phyloP scores from a whole-genome alignment of 2,329 filamentous ascomycete genomes.

The Phialophora expanda region DNA sequence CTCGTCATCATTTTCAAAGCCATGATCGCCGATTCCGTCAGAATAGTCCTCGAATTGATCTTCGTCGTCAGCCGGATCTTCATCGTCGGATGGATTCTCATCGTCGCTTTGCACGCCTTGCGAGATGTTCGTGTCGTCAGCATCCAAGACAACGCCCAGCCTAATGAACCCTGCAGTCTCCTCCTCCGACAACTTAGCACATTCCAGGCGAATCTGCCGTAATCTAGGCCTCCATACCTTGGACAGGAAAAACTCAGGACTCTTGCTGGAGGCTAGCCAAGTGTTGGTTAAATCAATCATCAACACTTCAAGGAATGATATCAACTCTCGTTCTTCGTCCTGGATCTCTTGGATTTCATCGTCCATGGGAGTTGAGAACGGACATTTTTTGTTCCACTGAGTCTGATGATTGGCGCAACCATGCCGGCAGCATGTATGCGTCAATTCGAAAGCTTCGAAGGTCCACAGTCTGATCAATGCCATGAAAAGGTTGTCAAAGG shows the following conservation, averaged over 20 bases:
- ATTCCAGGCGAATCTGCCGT: background rate
- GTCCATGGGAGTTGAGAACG: constrained; percentile 1
- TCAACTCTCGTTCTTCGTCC: constrained; percentile 5
- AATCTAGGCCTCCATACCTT: constrained; percentile 13
- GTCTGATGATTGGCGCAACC: background rate
- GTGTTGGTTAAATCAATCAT: constrained; percentile 7
- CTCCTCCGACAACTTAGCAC: background rate
- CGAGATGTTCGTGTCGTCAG: background rate
- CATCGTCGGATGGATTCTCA: background rate
- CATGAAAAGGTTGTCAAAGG: background rate
- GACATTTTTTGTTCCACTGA: background rate
- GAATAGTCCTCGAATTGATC: background rate
- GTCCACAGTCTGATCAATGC: constrained; percentile 2
- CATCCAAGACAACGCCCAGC: background rate
- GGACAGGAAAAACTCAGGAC: background rate
- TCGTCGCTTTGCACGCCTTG: background rate
- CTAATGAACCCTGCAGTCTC: background rate
- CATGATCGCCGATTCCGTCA: background rate
- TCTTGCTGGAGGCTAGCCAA: background rate
- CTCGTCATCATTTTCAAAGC: background rate
- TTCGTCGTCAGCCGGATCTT: background rate
- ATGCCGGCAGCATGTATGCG: constrained; percentile 17
- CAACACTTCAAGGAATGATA: constrained; percentile 9
- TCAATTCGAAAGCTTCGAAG: constrained; percentile 11
- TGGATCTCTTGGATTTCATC: constrained; percentile 15